Base-by-base conservation (phyloP, 2,329 filamentous ascomycete genomes). In the Pseudogymnoascus sp. region DNA sequence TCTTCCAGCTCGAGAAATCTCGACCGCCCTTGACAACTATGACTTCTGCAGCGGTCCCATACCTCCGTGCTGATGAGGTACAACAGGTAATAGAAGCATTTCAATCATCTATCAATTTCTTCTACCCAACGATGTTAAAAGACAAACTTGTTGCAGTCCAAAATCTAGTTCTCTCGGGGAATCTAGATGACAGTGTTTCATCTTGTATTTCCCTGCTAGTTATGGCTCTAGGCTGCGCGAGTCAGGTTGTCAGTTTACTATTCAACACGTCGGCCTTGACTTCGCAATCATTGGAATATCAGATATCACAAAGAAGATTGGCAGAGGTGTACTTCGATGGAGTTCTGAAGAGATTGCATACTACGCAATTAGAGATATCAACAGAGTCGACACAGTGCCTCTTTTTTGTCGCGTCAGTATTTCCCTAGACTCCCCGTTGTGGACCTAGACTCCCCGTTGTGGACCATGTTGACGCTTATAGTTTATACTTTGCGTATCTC, bases 101-200 rank as follows among this genome's bases (percentile, higher is more conserved):
- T 52, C 74, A 79, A 63, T 69, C 70, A 2, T 76, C 74, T 35
- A 71, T 81, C 42, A 82, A 82, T 67, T 81, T 81, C 58, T 82
- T 79, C 78, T 82, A 82, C 61, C 80, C 79, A 0, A 80, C 78
- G 5, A 75, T 80, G 71, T 78, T 78, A 0, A 73, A 72, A 45
- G 63, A 65, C 0, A 78, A 76, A 27, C 67, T 80, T 0, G 65
- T 71, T 1, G 67, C 65, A 21, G 68, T 76, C 4, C 70, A 74
- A 5, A 55, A 61, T 0, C 70, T 71, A 1, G 68, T 80, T 1
- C 63, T 70, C 3, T 67, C 65, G 0, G 75, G 74, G 0, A 71
- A 72, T 5, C 70, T 75, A 3, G 75, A 78, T 2, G 71, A 77
- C 36, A 72, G 68, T 2, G 70, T 74, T 0, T 68, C 73, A 2